Evolutionary conservation across 2,329 filamentous ascomycete species (phyloP).

Genomic region (Aphanoascus verrucosus): DNA sequence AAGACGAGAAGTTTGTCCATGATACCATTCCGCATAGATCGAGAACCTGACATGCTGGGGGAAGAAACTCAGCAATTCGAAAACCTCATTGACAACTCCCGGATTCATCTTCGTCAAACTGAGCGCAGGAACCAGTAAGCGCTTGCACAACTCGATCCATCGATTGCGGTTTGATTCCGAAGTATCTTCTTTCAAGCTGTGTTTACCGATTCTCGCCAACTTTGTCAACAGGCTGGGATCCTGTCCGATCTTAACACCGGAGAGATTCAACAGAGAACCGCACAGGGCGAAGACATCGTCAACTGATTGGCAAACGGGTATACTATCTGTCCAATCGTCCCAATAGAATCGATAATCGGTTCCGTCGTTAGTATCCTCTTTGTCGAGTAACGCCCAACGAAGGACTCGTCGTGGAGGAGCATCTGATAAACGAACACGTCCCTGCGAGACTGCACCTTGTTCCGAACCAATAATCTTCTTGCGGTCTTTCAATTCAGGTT

Average conservation of each 20-base stretch:
- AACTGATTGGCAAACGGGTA: constrained; percentile 80
- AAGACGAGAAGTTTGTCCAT: constrained; percentile 62
- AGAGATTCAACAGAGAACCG: constrained; percentile 69
- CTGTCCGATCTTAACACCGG: constrained; percentile 80
- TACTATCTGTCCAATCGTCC: constrained; percentile 91
- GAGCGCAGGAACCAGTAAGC: constrained; percentile 75
- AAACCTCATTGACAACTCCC: constrained; percentile 74
- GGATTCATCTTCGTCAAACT: constrained; percentile 80
- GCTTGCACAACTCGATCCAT: constrained; percentile 76
- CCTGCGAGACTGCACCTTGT: constrained; percentile 58
- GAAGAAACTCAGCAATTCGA: constrained; percentile 68
- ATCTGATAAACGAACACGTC: constrained; percentile 52
- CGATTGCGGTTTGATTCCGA: constrained; percentile 61
- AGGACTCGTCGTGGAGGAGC: constrained; percentile 55
- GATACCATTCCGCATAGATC: constrained; percentile 90
- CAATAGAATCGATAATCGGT: constrained; percentile 85
- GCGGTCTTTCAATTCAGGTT: constrained; percentile 37
- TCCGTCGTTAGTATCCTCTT: constrained; percentile 57
- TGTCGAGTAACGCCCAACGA: constrained; percentile 76
- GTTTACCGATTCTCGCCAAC: constrained; percentile 70
- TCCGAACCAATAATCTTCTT: constrained; percentile 48
- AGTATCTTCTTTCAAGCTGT: constrained; percentile 59
- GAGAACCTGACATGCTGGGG: constrained; percentile 67
- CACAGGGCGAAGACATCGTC: constrained; percentile 87
- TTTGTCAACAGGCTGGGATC: constrained; percentile 70